Base-by-base conservation (phyloP, 2,329 filamentous ascomycete species). In the Cladophialophora immunda region DNA sequence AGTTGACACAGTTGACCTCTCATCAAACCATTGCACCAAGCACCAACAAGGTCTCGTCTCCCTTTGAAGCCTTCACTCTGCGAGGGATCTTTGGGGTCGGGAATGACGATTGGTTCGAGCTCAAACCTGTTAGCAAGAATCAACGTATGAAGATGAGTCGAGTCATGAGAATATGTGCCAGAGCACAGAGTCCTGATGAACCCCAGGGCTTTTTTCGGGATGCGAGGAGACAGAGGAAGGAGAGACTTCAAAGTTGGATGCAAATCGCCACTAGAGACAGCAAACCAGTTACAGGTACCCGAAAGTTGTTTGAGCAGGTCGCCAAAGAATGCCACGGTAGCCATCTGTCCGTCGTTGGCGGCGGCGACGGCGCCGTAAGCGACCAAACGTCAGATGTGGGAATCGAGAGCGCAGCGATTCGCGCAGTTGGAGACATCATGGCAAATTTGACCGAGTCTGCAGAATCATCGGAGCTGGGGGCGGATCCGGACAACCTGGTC, bases 381-480 rank as follows among this genome's bases (percentile, higher is more conserved):
- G 36, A 58, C 25, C 30, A 29, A 63, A 62, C 29, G 9, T 52
- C 41, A 15, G 60, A 60, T 7, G 65, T 57, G 4, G 50, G 62
- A 17, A 64, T 68, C n/a, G 69, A 72, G 34, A 62, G 58, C 19
- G 63, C 63, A 8, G 65, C 64, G 34, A 69, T 72, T 13, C 55
- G 57, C 50, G 67, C 67, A 1, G 64, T 71, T 38, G 69, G 69
- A 34, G 55, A 69, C n/a, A 72, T 72, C 41, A 54, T 68, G 62
- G 60, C 56, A 27, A 71, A 68, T 32, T 30, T 72, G 32, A 64
- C 32, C 7, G 56, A 54, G 25, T 36, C 59, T 7, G 27, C 29
- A n/a, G 64, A 65, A 19, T 50, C 63, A 55, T 53, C 61, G 8
- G 55, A 32, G 25, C 38, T 38, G 25, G 27, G 34, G n/a, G n/a